Evolutionary conservation across 2,329 filamentous ascomycete genomes (phyloP).

Genomic region (Talaromyces sp.): DNA sequence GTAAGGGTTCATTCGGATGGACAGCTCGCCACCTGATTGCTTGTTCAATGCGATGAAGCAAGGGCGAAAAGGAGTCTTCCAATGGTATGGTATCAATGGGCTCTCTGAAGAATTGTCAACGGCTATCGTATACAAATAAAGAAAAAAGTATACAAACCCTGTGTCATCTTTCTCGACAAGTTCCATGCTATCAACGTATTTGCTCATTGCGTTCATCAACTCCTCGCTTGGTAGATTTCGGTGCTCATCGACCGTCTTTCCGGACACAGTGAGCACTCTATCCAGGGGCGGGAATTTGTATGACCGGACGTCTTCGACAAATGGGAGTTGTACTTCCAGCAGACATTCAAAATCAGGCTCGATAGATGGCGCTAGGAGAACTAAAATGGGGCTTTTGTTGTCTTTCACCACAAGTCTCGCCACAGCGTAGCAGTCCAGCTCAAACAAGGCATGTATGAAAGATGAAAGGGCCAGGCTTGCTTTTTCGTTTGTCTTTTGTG

Average conservation of each 20-base stretch:
- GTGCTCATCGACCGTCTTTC: conserved; percentile 72
- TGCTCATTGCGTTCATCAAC: conserved; percentile 74
- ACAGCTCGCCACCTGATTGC: conserved; percentile 78
- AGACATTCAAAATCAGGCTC: conserved; percentile 77
- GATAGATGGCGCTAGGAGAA: conserved; percentile 74
- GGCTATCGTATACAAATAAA: background rate
- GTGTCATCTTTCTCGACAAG: conserved; percentile 68
- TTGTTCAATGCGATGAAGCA: conserved; percentile 83
- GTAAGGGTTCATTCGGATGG: conserved; percentile 59
- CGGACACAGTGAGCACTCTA: conserved; percentile 78
- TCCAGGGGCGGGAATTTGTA: conserved; percentile 91
- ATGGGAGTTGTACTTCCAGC: conserved; percentile 84
- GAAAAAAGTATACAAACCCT: conserved; percentile 46
- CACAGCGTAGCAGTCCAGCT: conserved; percentile 78
- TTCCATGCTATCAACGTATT: conserved; percentile 92
- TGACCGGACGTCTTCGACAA: conserved; percentile 83
- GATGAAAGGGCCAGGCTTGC: conserved; percentile 82
- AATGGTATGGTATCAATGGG: conserved; percentile 65
- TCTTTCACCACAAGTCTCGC: conserved; percentile 82
- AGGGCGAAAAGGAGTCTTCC: conserved; percentile 76
- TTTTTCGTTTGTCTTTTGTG: conserved; percentile 71
- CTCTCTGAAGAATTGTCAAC: conserved; percentile 31
- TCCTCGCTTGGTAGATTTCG: conserved; percentile 72
- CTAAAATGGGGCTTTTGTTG: conserved; percentile 66
- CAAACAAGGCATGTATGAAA: conserved; percentile 78